Percentiles rank a stretch among this genome's conserved stretches.
These are phyloP conservation scores for Schwanniomyces yamadae DNA, from an alignment of 805 yeast genomes.

Conservation along the genomic window DNA sequence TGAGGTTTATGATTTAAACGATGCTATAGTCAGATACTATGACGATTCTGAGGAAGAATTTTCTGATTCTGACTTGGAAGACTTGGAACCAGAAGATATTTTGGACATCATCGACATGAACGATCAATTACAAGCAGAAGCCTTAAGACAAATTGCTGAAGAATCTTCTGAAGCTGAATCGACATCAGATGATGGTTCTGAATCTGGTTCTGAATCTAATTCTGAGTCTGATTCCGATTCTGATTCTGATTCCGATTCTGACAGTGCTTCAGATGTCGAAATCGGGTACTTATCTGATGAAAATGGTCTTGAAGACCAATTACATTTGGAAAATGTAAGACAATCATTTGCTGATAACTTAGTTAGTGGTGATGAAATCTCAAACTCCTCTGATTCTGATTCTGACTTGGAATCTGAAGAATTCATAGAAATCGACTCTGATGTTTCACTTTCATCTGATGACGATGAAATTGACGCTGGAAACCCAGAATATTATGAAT, in stretches of 20 bases:
- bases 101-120: constrained; percentile 38
- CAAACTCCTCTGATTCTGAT: constrained; percentile 19
- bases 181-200: constrained; percentile 6
- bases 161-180: constrained; percentile 1
- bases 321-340: constrained; percentile 37
- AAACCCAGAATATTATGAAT: constrained; percentile 21
- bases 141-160: constrained; percentile 18
- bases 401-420: constrained; percentile 27
- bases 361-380: constrained; percentile 26
- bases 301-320: constrained; percentile 28
- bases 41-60: constrained; percentile 22
- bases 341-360: constrained; percentile 34
- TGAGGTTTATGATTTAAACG: constrained; percentile 26
- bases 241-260: constrained; percentile 13
- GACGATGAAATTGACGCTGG: constrained; percentile 17
- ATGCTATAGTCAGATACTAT: constrained; percentile 27
- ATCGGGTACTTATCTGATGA: constrained; percentile 29
- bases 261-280: constrained; percentile 21
- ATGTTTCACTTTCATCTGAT: constrained; percentile 19
- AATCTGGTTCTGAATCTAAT: constrained; percentile 11
- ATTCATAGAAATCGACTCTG: constrained; percentile 31
- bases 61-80: constrained; percentile 12
- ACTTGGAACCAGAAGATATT: constrained; percentile 28
- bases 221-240: constrained; percentile 14
- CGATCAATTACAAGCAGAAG: constrained; percentile 38